Conservation (phyloP, 768 basidiomycete genomes). For the Hirschioporus abietinus region DNA sequence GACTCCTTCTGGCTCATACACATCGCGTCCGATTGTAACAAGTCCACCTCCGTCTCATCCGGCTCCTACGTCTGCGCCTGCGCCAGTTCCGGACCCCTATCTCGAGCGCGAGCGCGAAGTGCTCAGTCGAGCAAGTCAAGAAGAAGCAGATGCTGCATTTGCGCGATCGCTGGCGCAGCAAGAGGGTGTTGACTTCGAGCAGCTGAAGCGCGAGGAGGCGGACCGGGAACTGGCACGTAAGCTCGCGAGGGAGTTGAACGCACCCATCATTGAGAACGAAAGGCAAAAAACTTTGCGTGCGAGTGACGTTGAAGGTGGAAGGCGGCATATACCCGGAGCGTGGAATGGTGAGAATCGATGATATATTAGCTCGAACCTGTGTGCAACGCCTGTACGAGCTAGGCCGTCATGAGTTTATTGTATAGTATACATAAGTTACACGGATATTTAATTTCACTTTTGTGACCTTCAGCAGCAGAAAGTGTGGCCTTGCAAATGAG, state of each 20-base stretch:
- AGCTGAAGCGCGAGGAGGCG: slow-evolving; percentile 4
- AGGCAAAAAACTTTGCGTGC: not conserved
- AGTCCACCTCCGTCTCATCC: slow-evolving; percentile 11
- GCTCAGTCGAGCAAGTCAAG: slow-evolving; percentile 13
- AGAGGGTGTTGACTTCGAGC: slow-evolving; percentile 12
- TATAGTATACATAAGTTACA: too few species aligned
- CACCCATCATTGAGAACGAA: not conserved
- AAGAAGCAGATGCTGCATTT: slow-evolving; percentile 11
- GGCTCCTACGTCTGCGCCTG: slow-evolving; percentile 6
- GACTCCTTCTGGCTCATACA: not conserved
- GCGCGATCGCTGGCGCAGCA: slow-evolving; percentile 7
- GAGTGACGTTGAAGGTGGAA: not conserved
- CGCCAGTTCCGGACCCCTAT: slow-evolving; percentile 33
- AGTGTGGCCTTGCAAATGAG: too few species aligned
- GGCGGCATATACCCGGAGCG: not conserved
- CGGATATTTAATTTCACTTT: too few species aligned
- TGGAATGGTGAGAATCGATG: not conserved
- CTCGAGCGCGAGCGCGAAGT: slow-evolving; percentile 20
- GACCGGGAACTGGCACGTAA: slow-evolving; percentile 1
- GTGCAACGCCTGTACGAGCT: too few species aligned
- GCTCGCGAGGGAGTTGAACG: slow-evolving; percentile 5
- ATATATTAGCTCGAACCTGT: not conserved
- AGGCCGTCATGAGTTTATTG: too few species aligned
- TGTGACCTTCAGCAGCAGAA: too few species aligned
- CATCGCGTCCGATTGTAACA: not conserved